Conservation (phyloP, 1,284 basidiomycete species). For the Farysia itapuensis region DNA sequence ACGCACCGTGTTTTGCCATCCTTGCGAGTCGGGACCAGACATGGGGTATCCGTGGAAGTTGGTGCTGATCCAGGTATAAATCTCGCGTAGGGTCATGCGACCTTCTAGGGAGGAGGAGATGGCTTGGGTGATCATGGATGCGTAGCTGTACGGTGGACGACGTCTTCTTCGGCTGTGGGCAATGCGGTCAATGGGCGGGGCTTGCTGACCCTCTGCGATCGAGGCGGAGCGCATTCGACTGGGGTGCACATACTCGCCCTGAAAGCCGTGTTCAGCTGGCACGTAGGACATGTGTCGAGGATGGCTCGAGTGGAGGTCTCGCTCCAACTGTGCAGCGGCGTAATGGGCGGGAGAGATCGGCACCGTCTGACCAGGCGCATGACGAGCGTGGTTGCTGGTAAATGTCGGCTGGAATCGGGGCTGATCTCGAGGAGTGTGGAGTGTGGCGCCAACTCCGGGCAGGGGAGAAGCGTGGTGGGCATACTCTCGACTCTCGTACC, state of each 20-base stretch:
- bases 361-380: not conserved
- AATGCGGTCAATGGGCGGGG: slow-evolving; percentile 32
- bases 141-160: slow-evolving; percentile 48
- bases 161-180: slow-evolving; percentile 41
- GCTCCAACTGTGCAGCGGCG: not conserved
- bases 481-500: not conserved
- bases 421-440: not conserved
- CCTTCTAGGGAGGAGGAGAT: slow-evolving; percentile 45
- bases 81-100: slow-evolving; percentile 50
- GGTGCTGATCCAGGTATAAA: slow-evolving; percentile 52
- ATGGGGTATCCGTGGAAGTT: slow-evolving; percentile 46
- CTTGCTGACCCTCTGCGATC: slow-evolving; percentile 5
- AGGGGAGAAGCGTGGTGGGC: not conserved
- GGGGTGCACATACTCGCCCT: slow-evolving; percentile 6
- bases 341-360: not conserved
- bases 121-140: slow-evolving; percentile 54
- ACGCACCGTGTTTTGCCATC: slow-evolving; percentile 54
- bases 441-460: not conserved
- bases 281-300: too few species aligned
- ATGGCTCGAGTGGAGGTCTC: too few species aligned
- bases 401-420: not conserved
- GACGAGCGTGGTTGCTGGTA: not conserved
- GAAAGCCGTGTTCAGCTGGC: slow-evolving; percentile 12
- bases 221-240: not conserved
- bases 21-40: slow-evolving; percentile 42